Base-by-base conservation (phyloP, 176 grass and related monocot genomes). In the Hordeum marinum region DNA sequence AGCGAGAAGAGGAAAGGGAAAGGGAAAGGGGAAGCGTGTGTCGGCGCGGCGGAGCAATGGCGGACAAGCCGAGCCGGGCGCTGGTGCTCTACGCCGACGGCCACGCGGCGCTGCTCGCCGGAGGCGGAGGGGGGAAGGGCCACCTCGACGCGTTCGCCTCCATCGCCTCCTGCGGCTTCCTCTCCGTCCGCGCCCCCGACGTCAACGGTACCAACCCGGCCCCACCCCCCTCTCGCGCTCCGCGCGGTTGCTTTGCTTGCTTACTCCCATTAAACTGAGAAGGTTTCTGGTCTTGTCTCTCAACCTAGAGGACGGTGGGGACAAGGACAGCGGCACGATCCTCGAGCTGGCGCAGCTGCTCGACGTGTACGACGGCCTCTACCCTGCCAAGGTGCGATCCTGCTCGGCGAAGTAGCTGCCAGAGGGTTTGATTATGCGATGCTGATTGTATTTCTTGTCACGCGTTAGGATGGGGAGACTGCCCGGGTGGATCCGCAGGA, bases 31-130 rank as follows among this genome's bases (percentile, higher is more conserved):
- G 32, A 24, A 46, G 60, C 11, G 86, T 4, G n/a, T 46, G 67
- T 75, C 42, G 54, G 40, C 40, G 29, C 77, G 60, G 29, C 26
- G 60, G 26, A 58, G 67, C 81, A 80, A 98, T 98, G 96, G 96
- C 96, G 41, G 96, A 98, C 86, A 98, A 90, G 85, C 91, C 93
- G 85, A 98, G 93, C 89, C 89, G 95, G 35, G 87, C 87, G 41
- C 87, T 98, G 73, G 89, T 98, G 46, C 75, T 95, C 45, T 98
- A 98, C 86, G 93, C 89, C 84, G 93, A 91, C 40, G 96, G 91
- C 46, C 86, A 94, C 83, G 91, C 93, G 9, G 65, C 88, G 55
- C 61, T 86, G 57, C 61, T 95, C 46, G 73, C 90, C 3, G 43
- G 69, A 3, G 50, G 41, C 31, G 66, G 55, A 25, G 42, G 75